A percentile compares a stretch with the other conserved stretches of the same genome.
Evolutionary conservation across 148 eudicot genomes (phyloP).

Genomic region (Rhododendron simsii): DNA sequence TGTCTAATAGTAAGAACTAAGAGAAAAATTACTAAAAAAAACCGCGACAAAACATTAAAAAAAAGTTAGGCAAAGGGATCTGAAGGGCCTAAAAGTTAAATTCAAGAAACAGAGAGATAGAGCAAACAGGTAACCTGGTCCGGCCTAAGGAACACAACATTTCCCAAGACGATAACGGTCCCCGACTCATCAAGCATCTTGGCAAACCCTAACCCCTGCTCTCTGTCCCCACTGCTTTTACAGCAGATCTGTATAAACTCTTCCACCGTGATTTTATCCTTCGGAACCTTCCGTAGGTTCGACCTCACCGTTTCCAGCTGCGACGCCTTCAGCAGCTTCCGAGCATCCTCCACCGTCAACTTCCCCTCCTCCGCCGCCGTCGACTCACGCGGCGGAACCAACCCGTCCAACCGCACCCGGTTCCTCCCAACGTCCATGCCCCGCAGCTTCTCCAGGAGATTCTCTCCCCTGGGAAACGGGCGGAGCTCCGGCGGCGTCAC

Average conservation of each 20-base stretch:
- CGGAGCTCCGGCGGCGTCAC: constrained; percentile 16
- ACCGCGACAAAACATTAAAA: not conserved
- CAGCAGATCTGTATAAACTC: constrained; percentile 52
- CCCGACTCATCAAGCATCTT: constrained; percentile 74
- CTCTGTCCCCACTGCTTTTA: constrained; percentile 32
- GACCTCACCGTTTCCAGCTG: constrained; percentile 50
- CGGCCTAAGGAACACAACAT: constrained; percentile 69
- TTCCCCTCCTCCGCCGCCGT: constrained; percentile 1
- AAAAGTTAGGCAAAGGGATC: no score
- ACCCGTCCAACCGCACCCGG: constrained; percentile 51
- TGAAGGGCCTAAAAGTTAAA: no score
- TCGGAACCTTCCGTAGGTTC: constrained; percentile 29
- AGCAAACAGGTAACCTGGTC: constrained; percentile 55
- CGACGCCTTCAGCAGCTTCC: constrained; percentile 57
- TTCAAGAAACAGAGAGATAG: not conserved
- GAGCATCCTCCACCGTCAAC: constrained; percentile 57
- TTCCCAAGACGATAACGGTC: constrained; percentile 73
- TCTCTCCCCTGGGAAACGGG: constrained; percentile 36
- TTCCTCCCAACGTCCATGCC: constrained; percentile 48
- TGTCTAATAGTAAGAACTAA: no score
- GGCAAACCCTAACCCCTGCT: constrained; percentile 49
- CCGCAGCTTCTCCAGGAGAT: constrained; percentile 41
- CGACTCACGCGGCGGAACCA: constrained; percentile 22
- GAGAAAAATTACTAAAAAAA: not conserved
- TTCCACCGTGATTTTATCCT: constrained; percentile 37